Percentiles rank a stretch among this genome's conserved stretches.
Evolutionary conservation across 352 stramenopile species (phyloP).

Genomic region (Phytophthora rubi): DNA sequence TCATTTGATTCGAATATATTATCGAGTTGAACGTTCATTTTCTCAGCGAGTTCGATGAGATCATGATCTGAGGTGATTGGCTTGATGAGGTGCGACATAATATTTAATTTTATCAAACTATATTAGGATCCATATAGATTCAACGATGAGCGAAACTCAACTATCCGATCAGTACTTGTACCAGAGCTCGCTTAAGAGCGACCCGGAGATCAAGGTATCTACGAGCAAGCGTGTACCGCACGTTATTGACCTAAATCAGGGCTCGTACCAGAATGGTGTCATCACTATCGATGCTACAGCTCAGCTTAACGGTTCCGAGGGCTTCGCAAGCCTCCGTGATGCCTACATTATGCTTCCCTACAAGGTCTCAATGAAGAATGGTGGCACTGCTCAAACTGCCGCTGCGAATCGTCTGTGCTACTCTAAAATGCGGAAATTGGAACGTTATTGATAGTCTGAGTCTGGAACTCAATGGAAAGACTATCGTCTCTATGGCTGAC

Average conservation of each 20-base stretch:
- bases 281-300: slow-evolving; percentile 6
- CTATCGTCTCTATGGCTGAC: neutral
- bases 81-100: neutral
- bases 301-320: slow-evolving; percentile 7
- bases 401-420: neutral
- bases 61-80: slow-evolving; percentile 1
- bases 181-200: neutral
- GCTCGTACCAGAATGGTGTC: neutral
- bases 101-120: neutral
- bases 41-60: neutral
- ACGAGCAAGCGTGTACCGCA: neutral
- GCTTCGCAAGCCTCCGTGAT: neutral
- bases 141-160: slow-evolving; percentile 3
- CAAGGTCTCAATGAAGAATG: slow-evolving; percentile 9
- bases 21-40: neutral
- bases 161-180: neutral
- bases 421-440: neutral
- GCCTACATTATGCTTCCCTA: slow-evolving; percentile 12
- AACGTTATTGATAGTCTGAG: neutral
- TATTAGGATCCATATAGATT: slow-evolving; percentile 3
- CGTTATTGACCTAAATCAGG: slow-evolving; percentile 4
- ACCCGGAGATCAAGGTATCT: neutral
- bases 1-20: neutral
- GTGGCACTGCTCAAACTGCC: neutral
- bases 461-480: neutral